These are phyloP conservation scores for Chlamydomonas urium DNA, from an alignment of 139 green algal species.

Conservation along the genomic window DNA sequence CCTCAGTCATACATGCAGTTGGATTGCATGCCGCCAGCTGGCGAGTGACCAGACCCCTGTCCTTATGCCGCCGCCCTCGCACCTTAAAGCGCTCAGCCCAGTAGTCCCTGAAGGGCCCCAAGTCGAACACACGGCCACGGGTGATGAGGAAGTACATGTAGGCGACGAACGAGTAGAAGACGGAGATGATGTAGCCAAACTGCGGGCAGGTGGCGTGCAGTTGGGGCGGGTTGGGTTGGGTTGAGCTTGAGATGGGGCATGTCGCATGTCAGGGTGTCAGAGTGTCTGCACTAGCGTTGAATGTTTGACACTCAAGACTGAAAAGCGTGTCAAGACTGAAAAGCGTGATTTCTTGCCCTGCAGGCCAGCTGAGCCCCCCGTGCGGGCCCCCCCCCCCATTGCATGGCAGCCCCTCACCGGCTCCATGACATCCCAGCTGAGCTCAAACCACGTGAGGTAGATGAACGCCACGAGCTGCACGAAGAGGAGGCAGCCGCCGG, in stretches of 20 bases:
- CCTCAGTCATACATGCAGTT: background rate
- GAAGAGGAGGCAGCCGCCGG: conserved; percentile 13
- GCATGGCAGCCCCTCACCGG: conserved; percentile 24
- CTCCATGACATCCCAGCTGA: conserved; percentile 47
- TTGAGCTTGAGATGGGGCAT: no score
- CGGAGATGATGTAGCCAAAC: conserved; percentile 34
- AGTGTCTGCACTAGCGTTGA: no score
- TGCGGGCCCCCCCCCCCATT: background rate
- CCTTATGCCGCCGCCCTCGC: no score
- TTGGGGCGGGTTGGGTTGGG: no score
- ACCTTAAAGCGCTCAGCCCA: conserved; percentile 26
- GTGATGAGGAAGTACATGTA: conserved; percentile 40
- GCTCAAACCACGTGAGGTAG: conserved; percentile 30
- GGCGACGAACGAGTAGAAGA: conserved; percentile 33
- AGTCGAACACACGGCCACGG: conserved; percentile 21
- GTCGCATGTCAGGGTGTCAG: no score
- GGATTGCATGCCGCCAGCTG: background rate
- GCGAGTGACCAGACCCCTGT: conserved; percentile 4
- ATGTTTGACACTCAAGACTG: no score
- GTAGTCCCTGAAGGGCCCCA: conserved; percentile 27
- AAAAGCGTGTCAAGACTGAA: no score
- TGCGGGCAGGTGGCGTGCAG: no score
- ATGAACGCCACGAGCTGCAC: conserved; percentile 25
- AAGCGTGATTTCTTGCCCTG: no score
- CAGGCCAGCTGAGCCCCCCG: background rate